Evolutionary conservation across 2,329 filamentous ascomycete genomes (phyloP), one percentile per base, ranked within the genome.

Genomic region (Phoma sp.): DNA sequence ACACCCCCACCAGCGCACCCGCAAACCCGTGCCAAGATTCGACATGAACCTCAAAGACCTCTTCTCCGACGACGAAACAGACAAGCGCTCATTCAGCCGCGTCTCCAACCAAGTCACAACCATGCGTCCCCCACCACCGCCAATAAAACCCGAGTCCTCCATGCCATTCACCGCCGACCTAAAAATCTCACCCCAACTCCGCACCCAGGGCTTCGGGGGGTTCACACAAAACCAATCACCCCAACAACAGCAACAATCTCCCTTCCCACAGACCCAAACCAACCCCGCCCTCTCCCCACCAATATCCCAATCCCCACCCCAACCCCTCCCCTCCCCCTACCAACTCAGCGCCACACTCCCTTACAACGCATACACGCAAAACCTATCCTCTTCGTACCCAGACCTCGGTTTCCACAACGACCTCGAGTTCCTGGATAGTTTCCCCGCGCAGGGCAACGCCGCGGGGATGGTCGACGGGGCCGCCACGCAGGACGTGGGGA

Each of bases 401-500:
- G 69, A 73, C 23, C 45, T 75, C 1, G 65, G 68, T 23, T 76
- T 80, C 47, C 50, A 53, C 43, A 76, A 80, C 14, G 79, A 82
- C 42, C 77, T 85, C 12, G 81, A 84, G 60, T 85, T 85, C 66
- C 70, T 85, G 12, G 80, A 84, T 56, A 78, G 80, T 38, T 79
- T 81, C 53, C 73, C 79, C 4, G 65, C 74, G 0, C 71, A 72
- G 15, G 66, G 64, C 2, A 48, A 49, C 11, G 38, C 54, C 9
- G 52, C 43, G 9, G 49, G 48, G 15, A 51, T 47, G 5, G 60
- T 51, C 10, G 47, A 62, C 75, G 77, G 85, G 82, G 49, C 49
- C 1, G 84, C 83, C 81, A 78, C 60, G 80, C 83, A 73, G 64
- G 87, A 89, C 60, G 78, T 90, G 30, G 87, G 86, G 0, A 79